Evolutionary conservation across 441 rosid genomes (phyloP).

Genomic region (Metrosideros polymorpha): DNA sequence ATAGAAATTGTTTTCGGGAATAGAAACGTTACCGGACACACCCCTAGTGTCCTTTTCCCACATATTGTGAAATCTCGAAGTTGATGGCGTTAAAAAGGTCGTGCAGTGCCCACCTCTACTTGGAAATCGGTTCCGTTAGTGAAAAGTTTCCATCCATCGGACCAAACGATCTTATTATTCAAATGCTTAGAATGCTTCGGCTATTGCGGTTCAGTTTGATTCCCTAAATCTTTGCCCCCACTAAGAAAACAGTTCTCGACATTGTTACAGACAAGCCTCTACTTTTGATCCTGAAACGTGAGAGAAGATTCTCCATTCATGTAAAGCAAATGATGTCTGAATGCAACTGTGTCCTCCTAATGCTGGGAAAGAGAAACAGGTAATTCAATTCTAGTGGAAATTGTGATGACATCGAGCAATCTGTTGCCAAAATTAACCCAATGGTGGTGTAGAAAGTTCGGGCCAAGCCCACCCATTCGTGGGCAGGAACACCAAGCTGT

Average conservation of each 20-base stretch:
- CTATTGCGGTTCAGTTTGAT: neutral
- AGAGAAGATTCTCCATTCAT: neutral
- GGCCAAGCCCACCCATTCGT: neutral
- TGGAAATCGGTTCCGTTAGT: rapidly evolving
- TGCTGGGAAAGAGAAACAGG: neutral
- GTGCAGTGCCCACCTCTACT: neutral
- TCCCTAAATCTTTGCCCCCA: neutral
- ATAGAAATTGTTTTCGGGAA: too few relatives aligned
- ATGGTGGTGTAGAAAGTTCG: neutral
- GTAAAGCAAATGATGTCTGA: neutral
- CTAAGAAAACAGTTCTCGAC: neutral
- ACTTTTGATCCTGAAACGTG: neutral
- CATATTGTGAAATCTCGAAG: neutral
- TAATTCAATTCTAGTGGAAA: neutral
- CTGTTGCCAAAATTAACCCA: neutral
- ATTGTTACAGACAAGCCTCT: neutral
- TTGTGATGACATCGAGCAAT: neutral
- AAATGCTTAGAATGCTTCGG: neutral
- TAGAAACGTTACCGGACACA: too few relatives aligned
- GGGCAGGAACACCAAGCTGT: neutral
- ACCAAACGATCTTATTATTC: neutral
- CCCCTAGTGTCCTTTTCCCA: too few relatives aligned
- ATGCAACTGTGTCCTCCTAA: neutral
- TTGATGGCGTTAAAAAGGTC: neutral
- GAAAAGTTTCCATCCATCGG: neutral